Evolutionary conservation across 768 basidiomycete species (phyloP).

Genomic region (Boletus pseudopeckii): DNA sequence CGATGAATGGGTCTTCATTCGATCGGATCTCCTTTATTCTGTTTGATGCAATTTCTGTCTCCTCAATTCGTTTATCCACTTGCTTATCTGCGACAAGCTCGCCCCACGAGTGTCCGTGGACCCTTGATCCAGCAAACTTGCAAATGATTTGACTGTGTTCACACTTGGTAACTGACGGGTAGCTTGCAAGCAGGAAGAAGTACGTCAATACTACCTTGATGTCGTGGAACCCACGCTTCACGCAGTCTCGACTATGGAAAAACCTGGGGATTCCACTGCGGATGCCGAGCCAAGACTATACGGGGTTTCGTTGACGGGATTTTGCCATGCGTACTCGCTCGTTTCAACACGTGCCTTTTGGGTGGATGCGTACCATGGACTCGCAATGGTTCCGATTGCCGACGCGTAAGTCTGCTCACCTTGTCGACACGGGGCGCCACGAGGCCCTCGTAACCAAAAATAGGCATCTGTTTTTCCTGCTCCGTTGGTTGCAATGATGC

Average conservation of each 20-base stretch:
- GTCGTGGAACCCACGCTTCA: constrained; percentile 31
- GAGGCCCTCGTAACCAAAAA: constrained; percentile 12
- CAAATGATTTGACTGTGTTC: neutral
- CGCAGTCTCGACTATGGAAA: constrained; percentile 2
- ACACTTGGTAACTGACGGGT: constrained; percentile 18
- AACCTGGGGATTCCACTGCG: neutral
- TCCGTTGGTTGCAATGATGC: constrained; percentile 11
- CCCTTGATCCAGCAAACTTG: constrained; percentile 16
- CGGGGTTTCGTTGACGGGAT: constrained; percentile 26
- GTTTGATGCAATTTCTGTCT: constrained; percentile 1
- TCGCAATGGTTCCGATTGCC: constrained; percentile 83
- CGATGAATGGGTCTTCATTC: constrained; percentile 10
- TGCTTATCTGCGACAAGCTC: constrained; percentile 1
- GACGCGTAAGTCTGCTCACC: constrained; percentile 56
- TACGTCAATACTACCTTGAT: constrained; percentile 32
- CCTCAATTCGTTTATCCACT: constrained; percentile 4
- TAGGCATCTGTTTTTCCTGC: constrained; percentile 2
- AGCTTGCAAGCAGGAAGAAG: constrained; percentile 28
- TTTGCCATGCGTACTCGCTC: constrained; percentile 45
- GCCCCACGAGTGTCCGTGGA: constrained; percentile 7
- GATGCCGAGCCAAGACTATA: constrained; percentile 1
- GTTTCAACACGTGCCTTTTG: constrained; percentile 83
- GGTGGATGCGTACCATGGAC: constrained; percentile 75
- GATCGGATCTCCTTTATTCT: constrained; percentile 9
- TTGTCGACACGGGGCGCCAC: constrained; percentile 16